Evolutionary conservation across 2,329 filamentous ascomycete species (phyloP).

Genomic region (Alternaria longipes): DNA sequence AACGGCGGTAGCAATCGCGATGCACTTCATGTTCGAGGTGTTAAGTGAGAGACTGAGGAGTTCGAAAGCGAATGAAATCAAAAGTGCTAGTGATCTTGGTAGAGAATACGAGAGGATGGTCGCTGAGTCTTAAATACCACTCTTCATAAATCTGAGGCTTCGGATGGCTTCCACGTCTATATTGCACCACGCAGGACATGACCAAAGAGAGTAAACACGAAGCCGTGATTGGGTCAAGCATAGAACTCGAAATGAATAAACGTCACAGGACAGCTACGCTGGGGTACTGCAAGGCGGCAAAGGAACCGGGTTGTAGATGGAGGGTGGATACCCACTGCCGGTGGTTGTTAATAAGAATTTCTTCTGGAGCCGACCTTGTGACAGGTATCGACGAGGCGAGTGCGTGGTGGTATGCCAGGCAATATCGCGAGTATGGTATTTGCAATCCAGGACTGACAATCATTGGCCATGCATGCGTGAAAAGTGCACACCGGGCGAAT

Average conservation of each 20-base stretch:
- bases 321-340: conserved; percentile 29
- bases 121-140: conserved; percentile 36
- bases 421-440: conserved; percentile 38
- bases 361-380: conserved; percentile 27
- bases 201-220: conserved; percentile 23
- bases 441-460: conserved; percentile 23
- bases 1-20: conserved; percentile 42
- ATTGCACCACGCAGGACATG: conserved; percentile 30
- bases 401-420: conserved; percentile 24
- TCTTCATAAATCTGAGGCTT: conserved; percentile 5
- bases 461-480: conserved; percentile 11
- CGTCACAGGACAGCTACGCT: conserved; percentile 27
- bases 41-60: conserved; percentile 9
- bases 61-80: conserved; percentile 13
- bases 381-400: conserved; percentile 27
- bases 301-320: conserved; percentile 31
- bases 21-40: conserved; percentile 43
- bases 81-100: conserved; percentile 11
- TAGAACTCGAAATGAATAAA: conserved; percentile 39
- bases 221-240: conserved; percentile 34
- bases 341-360: conserved; percentile 27
- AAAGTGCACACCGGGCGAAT: conserved; percentile 15
- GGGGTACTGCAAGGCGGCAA: conserved; percentile 27
- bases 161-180: conserved; percentile 25
- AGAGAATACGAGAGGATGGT: conserved; percentile 15